These are phyloP conservation scores for Haplosporangium sp. DNA, from an alignment of 371 early-diverging fungal species.

Conservation along the genomic window DNA sequence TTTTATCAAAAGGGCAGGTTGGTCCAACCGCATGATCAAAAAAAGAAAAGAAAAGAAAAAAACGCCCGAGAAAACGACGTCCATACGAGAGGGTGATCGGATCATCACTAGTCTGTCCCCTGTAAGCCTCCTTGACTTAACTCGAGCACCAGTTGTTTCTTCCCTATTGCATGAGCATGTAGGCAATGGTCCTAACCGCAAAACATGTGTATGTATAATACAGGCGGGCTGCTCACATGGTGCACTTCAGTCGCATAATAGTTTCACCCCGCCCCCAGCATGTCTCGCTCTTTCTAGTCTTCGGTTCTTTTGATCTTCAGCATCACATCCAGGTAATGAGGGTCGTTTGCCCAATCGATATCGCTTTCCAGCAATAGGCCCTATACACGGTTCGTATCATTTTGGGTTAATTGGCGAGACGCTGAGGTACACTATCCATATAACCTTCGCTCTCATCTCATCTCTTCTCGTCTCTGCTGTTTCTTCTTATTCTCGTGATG, in stretches of 20 bases:
- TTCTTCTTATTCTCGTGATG: neutral
- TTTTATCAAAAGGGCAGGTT: too few relatives aligned
- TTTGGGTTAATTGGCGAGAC: neutral
- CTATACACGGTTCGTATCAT: conserved; percentile 3
- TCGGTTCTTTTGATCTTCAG: conserved; percentile 31
- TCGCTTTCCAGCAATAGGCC: conserved; percentile 54
- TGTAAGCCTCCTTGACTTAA: too few relatives aligned
- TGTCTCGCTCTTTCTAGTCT: neutral
- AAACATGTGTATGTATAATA: neutral
- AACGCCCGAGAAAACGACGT: too few relatives aligned
- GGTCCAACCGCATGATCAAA: too few relatives aligned
- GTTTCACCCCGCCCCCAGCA: neutral
- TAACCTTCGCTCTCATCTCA: neutral
- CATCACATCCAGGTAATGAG: conserved; percentile 53
- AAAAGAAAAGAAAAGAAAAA: too few relatives aligned
- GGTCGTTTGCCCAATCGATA: conserved; percentile 53
- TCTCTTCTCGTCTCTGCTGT: too few relatives aligned
- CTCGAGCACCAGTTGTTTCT: too few relatives aligned
- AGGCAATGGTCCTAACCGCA: too few relatives aligned
- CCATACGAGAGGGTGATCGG: too few relatives aligned
- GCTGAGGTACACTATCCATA: neutral
- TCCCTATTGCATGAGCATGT: too few relatives aligned
- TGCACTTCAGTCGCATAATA: neutral
- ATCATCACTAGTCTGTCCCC: too few relatives aligned
- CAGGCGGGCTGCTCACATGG: neutral